These are phyloP conservation scores for Endoconidiophora polonica DNA, from an alignment of 2,329 filamentous ascomycete genomes.

Conservation along the genomic window DNA sequence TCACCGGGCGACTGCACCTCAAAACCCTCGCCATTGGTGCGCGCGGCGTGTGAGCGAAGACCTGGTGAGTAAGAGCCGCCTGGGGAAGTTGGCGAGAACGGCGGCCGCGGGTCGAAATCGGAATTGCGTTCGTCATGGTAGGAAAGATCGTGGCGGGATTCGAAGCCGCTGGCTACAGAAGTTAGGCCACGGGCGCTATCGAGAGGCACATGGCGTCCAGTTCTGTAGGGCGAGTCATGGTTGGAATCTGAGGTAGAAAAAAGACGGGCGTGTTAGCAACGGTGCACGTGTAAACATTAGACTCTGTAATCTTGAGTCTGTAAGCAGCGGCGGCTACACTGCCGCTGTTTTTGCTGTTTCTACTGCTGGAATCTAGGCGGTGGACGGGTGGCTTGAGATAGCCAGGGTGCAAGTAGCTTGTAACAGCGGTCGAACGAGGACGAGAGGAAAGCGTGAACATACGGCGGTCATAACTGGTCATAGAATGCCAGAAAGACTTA, in stretches of 20 bases:
- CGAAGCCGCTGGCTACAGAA: slow-evolving; percentile 73
- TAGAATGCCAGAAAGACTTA: slow-evolving; percentile 90
- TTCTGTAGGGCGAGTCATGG: slow-evolving; percentile 83
- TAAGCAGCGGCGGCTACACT: neutral
- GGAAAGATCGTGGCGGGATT: slow-evolving; percentile 72
- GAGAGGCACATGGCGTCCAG: slow-evolving; percentile 76
- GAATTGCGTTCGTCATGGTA: slow-evolving; percentile 42
- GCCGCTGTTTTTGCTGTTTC: too few species aligned
- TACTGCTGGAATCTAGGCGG: too few species aligned
- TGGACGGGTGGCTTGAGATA: neutral
- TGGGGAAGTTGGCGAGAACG: slow-evolving; percentile 32
- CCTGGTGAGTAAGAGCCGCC: slow-evolving; percentile 78
- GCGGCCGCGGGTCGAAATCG: slow-evolving; percentile 17
- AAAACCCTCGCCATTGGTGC: slow-evolving; percentile 45
- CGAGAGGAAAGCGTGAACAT: slow-evolving; percentile 20
- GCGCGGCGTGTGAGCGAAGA: slow-evolving; percentile 61
- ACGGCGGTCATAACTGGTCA: slow-evolving; percentile 56
- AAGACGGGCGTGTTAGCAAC: neutral
- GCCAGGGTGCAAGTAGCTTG: neutral
- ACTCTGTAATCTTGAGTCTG: too few species aligned
- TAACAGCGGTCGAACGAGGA: neutral
- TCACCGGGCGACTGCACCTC: slow-evolving; percentile 61
- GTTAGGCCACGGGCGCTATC: slow-evolving; percentile 71
- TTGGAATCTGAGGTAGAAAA: slow-evolving; percentile 53
- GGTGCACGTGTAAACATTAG: neutral